phyloP scores from a whole-genome alignment of 495 filamentous ascomycete species.

The Annulohypoxylon bovei region DNA sequence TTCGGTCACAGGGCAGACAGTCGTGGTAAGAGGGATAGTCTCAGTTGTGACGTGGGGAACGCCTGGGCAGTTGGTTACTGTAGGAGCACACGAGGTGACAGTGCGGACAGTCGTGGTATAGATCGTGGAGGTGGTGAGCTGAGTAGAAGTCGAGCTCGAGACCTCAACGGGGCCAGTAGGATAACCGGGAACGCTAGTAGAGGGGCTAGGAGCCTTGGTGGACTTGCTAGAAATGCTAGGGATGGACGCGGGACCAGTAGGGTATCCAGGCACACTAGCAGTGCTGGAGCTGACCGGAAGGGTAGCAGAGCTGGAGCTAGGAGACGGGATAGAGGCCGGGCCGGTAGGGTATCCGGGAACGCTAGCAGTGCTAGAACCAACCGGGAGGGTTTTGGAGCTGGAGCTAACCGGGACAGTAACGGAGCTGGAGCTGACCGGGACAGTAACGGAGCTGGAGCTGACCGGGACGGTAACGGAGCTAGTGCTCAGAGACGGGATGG shows the following conservation, averaged over 20 bases:
- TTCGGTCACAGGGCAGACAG: slow-evolving; percentile 47
- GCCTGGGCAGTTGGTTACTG: slow-evolving; percentile 56
- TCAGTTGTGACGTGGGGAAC: slow-evolving; percentile 38
- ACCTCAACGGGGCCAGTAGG: neutral
- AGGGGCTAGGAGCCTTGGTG: no score
- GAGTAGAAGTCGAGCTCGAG: neutral
- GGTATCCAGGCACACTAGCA: neutral
- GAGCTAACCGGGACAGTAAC: no score
- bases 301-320: neutral
- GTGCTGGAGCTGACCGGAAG: neutral
- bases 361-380: neutral
- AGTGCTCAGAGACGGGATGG: neutral
- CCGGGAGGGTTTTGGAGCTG: neutral
- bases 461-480: no score
- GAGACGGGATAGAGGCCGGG: neutral
- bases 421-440: no score
- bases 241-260: neutral
- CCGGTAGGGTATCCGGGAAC: neutral
- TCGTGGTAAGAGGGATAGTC: slow-evolving; percentile 43
- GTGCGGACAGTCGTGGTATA: slow-evolving; percentile 38
- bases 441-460: no score
- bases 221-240: slow-evolving; percentile 27
- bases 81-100: slow-evolving; percentile 30
- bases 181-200: neutral
- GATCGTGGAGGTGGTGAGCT: slow-evolving; percentile 38